Evolutionary conservation across 78 protist species (phyloP), one percentile per base, ranked within the genome.

Genomic region (Pelomyxa schiedti): DNA sequence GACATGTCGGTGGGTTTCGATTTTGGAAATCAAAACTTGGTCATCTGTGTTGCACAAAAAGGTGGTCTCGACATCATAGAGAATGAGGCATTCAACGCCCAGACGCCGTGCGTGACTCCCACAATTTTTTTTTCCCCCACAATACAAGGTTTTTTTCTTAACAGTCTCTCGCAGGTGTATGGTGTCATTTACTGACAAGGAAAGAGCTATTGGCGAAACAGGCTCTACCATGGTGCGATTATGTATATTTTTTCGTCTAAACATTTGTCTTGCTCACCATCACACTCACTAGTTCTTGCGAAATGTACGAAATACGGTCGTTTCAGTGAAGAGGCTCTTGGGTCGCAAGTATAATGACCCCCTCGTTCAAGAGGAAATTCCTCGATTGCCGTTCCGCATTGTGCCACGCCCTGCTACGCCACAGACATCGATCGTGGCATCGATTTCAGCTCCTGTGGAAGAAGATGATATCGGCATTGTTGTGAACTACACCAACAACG

Each of bases 61-160:
- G 93, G 97, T 35, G 95, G 94, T 72, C 83, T 93, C 39, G 94
- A 93, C 69, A 88, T 93, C 35, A 69, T 90, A 39, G 75, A 75
- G 30, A 90, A 93, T 70, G 94, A 90, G 77, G 88, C 78, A 71
- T 83, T 80, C 7, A 76, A 87, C 75, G 88, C 94, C 65, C 72
- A 68, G 69, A 91, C 94, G 4, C 89, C 94, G 78, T 80, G 74
- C 2, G 78, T 68, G 40, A 28, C 35, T 37, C 3, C 9, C 5
- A 8, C 0, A 3, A 7, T 38, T 39, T 7, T 26, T 37, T 7
- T 53, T 43, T 74, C 26, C 2, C 32, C 1, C 16, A 26, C 4
- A 42, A 1, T 3, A 28, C 30, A 8, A n/a, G 1, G 1, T 0
- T 9, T 29, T 4, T 1, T 52, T 63, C 1, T 30, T 76, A 7